phyloP scores from a whole-genome alignment of 208 protist species.

The Crithidia acanthocephali region DNA sequence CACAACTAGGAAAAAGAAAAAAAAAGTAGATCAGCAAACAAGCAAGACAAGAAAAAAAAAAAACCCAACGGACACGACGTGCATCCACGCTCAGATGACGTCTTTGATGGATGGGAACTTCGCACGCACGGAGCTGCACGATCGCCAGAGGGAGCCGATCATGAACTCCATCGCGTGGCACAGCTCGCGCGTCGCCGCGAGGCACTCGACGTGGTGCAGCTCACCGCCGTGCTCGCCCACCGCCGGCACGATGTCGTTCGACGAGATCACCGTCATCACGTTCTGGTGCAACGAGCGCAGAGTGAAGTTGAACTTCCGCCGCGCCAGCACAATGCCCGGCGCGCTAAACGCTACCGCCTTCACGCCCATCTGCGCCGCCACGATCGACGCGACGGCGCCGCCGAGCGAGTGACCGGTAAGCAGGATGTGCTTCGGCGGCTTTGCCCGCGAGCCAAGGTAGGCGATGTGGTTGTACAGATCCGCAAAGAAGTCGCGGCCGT shows the following conservation, averaged over 20 bases:
- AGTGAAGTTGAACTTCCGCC: slow-evolving; percentile 55
- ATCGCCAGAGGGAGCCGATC: slow-evolving; percentile 73
- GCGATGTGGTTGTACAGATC: slow-evolving; percentile 78
- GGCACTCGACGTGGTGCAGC: slow-evolving; percentile 78
- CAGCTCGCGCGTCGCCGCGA: slow-evolving; percentile 63
- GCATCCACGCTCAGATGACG: slow-evolving; percentile 38
- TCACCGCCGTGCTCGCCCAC: slow-evolving; percentile 71
- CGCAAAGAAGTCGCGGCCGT: slow-evolving; percentile 74
- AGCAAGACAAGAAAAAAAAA: too few relatives aligned
- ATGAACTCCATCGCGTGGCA: slow-evolving; percentile 87
- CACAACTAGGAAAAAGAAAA: slow-evolving; percentile 10
- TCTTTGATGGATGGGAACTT: slow-evolving; percentile 55
- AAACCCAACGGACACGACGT: too few relatives aligned
- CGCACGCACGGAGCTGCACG: slow-evolving; percentile 64
- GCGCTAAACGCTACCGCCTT: slow-evolving; percentile 74
- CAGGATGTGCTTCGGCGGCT: slow-evolving; percentile 48
- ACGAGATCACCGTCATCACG: slow-evolving; percentile 64
- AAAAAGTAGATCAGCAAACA: background rate
- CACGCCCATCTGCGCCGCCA: slow-evolving; percentile 65
- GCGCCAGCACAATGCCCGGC: slow-evolving; percentile 67
- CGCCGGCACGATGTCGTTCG: slow-evolving; percentile 75
- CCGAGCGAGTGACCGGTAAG: slow-evolving; percentile 87
- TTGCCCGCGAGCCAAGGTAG: slow-evolving; percentile 45
- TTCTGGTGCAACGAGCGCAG: slow-evolving; percentile 52
- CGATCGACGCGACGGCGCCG: slow-evolving; percentile 71